Evolutionary conservation across 768 basidiomycete genomes (phyloP), one percentile per base, ranked within the genome.

Genomic region (Tricholoma hemisulphureum): DNA sequence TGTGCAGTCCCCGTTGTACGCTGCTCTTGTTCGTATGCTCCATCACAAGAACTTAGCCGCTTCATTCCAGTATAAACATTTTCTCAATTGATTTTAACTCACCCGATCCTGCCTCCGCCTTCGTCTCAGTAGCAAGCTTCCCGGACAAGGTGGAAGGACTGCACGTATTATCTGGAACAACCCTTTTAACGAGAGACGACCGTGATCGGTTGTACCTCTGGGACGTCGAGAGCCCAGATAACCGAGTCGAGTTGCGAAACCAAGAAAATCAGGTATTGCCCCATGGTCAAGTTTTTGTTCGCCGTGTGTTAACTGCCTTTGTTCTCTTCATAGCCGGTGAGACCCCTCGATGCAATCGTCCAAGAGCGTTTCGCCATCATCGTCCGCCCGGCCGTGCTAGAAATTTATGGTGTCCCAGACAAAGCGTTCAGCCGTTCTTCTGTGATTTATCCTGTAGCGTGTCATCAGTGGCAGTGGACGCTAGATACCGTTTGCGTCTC

Each of bases 391-490:
- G 74, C 65, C 56, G 69, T 73, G 21, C 49, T 81, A 61, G 78
- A 82, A 52, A 60, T 83, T 21, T 84, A 82, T 63, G 62, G 71
- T 14, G 63, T 77, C 7, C 62, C 71, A 18, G 56, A 61, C 11
- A 67, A 73, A 6, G 64, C 65, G 13, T n/a, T 10, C 28, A 56
- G 66, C n/a, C 55, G 60, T 16, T 56, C 37, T 43, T 58, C 32
- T 5, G 58, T 72, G 32, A 67, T 82, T 4, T 71, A 76, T 32
- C 84, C 86, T 1, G 63, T 82, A 39, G 72, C 77, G 13, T 69
- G 68, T 28, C 74, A 82, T 69, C 67, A 70, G 52, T 86, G 83
- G 75, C 82, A 74, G 43, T 87, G 83, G 82, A 75, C 72, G n/a
- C 71, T 86, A 39, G 85, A 87, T 67, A 79, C 72, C 28, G 73